Base-by-base conservation (phyloP, 352 stramenopile genomes). In the Phytopythium aichiense region DNA sequence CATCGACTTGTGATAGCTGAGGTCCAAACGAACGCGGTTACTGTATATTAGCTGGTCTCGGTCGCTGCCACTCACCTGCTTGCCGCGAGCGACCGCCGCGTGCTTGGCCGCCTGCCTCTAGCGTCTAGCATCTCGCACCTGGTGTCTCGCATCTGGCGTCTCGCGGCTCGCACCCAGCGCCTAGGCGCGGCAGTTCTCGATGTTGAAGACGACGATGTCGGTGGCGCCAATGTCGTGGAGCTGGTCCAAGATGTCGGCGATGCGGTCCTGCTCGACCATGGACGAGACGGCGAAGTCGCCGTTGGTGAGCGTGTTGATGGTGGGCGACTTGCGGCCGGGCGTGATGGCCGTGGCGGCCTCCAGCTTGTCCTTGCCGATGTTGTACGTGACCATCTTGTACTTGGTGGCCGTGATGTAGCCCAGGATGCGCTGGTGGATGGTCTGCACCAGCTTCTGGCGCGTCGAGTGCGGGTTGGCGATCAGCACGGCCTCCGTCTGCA, bases 381-480 rank as follows among this genome's bases (percentile, higher is more conserved):
- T 99, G 87, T 99, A 99, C 61, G 95, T 93, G 54, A 99, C 87
- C 96, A 99, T 99, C 46, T 96, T 84, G 81, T 98, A 99, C 76
- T 98, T 98, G 64, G 83, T 97, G 13, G 95, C 94, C n/a, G 95
- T 97, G 62, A 98, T 95, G 77, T 96, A 99, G 46, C 97, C 97
- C 56, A 99, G 72, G 60, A 99, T 97, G 49, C 97, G 92, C 69
- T 97, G 89, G 69, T 94, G 82, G 48, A 96, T 89, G 71, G 91
- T 94, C 55, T 86, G 63, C 35, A 93, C 73, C 58, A 93, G 65
- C 51, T 91, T 79, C 57, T 84, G 69, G 45, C 89, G 76, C 48
- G 61, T 77, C 30, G 83, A 89, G 54, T 91, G 81, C 49, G 85
- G 86, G 71, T 96, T 96, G 43, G 85, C 74, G 62, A 96, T 95